Percentiles rank a stretch among this genome's conserved stretches.
These are phyloP conservation scores for Solanum boliviense DNA, from an alignment of 257 asterid species.

Conservation along the genomic window DNA sequence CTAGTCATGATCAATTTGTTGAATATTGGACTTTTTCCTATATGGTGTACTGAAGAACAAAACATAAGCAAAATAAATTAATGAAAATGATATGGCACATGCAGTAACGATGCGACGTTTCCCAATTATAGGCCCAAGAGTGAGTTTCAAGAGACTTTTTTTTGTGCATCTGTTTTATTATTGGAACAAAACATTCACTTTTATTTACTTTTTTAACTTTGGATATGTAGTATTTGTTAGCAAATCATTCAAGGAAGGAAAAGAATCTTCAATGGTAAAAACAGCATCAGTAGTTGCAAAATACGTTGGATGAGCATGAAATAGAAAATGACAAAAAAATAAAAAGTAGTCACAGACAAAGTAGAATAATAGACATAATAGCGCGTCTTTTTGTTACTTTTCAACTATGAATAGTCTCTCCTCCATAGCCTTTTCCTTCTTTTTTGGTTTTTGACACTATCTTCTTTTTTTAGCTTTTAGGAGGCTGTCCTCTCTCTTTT, in stretches of 20 bases:
- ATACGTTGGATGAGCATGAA: neutral
- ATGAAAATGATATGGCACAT: neutral
- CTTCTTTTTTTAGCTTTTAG: neutral
- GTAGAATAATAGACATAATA: neutral
- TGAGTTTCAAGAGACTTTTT: neutral
- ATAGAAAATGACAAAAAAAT: neutral
- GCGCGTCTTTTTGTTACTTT: neutral
- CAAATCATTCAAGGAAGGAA: neutral
- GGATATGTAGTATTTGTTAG: neutral
- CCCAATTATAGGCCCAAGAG: neutral
- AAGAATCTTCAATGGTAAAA: neutral
- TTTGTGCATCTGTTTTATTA: neutral
- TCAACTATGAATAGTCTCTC: neutral
- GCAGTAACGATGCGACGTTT: neutral
- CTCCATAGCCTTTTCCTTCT: neutral
- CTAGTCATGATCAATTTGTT: neutral
- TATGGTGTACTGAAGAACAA: neutral
- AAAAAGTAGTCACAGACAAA: neutral
- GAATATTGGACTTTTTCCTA: neutral
- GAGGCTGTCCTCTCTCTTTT: neutral
- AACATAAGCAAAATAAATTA: neutral
- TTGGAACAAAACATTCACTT: neutral
- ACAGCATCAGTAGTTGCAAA: neutral
- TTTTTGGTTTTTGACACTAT: neutral
- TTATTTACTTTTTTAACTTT: neutral